phyloP scores from a whole-genome alignment of 2,329 filamentous ascomycete species.

The Cordyceps cateniannulata region DNA sequence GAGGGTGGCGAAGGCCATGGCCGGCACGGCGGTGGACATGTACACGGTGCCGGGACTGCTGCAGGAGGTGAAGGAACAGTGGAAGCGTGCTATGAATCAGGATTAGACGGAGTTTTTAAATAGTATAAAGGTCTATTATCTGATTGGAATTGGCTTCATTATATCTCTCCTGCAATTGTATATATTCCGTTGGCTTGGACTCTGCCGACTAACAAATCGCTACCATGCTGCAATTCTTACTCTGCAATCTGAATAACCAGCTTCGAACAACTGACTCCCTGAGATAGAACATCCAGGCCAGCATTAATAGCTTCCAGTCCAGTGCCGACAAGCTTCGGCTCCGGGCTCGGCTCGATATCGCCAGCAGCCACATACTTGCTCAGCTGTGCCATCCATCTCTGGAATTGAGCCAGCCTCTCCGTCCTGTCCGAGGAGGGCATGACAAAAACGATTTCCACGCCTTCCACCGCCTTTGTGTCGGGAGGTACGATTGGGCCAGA shows the following conservation, averaged over 20 bases:
- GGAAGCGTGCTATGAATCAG: constrained; percentile 17
- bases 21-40: constrained; percentile 19
- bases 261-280: constrained; percentile 37
- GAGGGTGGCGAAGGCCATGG: constrained; percentile 20
- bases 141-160: background rate
- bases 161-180: too few species aligned
- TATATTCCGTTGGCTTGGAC: too few species aligned
- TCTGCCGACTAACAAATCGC: too few species aligned
- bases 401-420: constrained; percentile 31
- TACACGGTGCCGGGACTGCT: constrained; percentile 17
- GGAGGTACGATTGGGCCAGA: constrained; percentile 30
- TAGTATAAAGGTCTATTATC: background rate
- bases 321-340: constrained; percentile 29
- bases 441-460: constrained; percentile 32
- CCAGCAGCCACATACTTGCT: constrained; percentile 26
- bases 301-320: constrained; percentile 30
- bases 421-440: constrained; percentile 27
- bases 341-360: constrained; percentile 31
- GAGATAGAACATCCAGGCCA: constrained; percentile 28
- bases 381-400: constrained; percentile 33
- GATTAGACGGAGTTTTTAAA: background rate
- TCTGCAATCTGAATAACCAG: constrained; percentile 33
- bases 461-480: constrained; percentile 23
- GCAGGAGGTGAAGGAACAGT: constrained; percentile 18
- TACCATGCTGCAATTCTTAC: constrained; percentile 20